Percentiles rank a stretch among this genome's conserved stretches.
Evolutionary conservation across 345 rosid genomes (phyloP).

Genomic region (Lenwebbia sp.): DNA sequence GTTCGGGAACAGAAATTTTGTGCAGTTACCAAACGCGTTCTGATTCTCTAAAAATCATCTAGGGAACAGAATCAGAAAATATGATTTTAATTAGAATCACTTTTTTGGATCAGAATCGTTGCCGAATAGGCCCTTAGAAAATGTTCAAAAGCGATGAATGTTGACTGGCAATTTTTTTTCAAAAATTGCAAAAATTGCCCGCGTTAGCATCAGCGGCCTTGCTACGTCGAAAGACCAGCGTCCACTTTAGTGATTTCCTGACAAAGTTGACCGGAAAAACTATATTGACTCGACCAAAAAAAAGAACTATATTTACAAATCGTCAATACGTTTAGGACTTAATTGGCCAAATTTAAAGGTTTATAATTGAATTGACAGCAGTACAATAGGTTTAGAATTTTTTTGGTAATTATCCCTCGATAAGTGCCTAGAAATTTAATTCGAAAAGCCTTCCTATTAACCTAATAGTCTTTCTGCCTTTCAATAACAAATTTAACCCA

Average conservation of each 20-base stretch:
- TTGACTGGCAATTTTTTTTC: accelerated
- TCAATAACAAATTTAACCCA: neutral
- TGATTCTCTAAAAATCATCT: too few relatives aligned
- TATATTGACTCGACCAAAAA: neutral
- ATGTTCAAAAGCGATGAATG: neutral
- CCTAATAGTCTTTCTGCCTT: neutral
- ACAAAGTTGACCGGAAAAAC: neutral
- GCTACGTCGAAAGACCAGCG: too few relatives aligned
- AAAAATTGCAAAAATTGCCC: neutral
- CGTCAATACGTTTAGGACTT: neutral
- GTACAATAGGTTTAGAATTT: accelerated
- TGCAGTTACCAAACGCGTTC: too few relatives aligned
- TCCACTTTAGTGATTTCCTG: neutral
- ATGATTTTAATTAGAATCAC: too few relatives aligned
- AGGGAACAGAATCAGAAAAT: too few relatives aligned
- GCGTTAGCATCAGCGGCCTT: accelerated
- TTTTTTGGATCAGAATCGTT: too few relatives aligned
- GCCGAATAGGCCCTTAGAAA: too few relatives aligned
- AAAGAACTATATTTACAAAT: neutral
- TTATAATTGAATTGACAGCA: neutral
- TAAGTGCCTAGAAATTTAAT: neutral
- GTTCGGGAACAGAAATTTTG: too few relatives aligned
- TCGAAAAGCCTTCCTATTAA: neutral
- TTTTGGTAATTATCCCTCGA: too few relatives aligned
- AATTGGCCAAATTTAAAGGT: neutral